Evolutionary conservation across 495 filamentous ascomycete genomes (phyloP).

Genomic region (Staphylotrichum tortipilum): DNA sequence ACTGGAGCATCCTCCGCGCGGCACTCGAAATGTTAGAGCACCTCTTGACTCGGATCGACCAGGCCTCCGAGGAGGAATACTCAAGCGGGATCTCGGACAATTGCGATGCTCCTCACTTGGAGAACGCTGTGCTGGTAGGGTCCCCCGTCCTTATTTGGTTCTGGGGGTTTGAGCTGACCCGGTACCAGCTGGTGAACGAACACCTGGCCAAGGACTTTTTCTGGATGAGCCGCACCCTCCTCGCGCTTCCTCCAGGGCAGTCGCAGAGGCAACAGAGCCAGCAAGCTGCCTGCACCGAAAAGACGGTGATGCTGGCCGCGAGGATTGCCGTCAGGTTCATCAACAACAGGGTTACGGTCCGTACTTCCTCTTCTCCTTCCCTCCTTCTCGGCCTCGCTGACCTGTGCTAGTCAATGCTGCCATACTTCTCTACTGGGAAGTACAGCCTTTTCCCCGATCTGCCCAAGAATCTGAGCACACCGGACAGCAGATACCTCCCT

Average conservation of each 20-base stretch:
- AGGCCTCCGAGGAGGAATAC: conserved; percentile 27
- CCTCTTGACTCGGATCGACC: conserved; percentile 31
- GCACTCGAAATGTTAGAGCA: conserved; percentile 32
- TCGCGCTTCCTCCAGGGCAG: conserved; percentile 16
- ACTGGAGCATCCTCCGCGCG: conserved; percentile 35
- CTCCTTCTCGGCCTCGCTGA: no score
- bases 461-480: conserved; percentile 21
- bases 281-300: conserved; percentile 30
- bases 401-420: conserved; percentile 22
- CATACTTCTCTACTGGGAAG: conserved; percentile 32
- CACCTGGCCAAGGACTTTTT: conserved; percentile 33
- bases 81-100: conserved; percentile 20
- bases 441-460: conserved; percentile 30
- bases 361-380: conserved; percentile 5
- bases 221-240: conserved; percentile 30
- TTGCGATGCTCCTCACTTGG: conserved; percentile 26
- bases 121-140: conserved; percentile 36
- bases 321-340: conserved; percentile 34
- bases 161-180: background rate
- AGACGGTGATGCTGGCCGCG: conserved; percentile 29
- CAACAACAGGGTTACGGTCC: conserved; percentile 29
- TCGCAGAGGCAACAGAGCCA: conserved; percentile 13
- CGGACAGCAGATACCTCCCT: conserved; percentile 28
- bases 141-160: background rate
- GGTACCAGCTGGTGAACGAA: conserved; percentile 25